phyloP scores from a whole-genome alignment of 805 yeast species.

The Wickerhamiella spandovensis region DNA sequence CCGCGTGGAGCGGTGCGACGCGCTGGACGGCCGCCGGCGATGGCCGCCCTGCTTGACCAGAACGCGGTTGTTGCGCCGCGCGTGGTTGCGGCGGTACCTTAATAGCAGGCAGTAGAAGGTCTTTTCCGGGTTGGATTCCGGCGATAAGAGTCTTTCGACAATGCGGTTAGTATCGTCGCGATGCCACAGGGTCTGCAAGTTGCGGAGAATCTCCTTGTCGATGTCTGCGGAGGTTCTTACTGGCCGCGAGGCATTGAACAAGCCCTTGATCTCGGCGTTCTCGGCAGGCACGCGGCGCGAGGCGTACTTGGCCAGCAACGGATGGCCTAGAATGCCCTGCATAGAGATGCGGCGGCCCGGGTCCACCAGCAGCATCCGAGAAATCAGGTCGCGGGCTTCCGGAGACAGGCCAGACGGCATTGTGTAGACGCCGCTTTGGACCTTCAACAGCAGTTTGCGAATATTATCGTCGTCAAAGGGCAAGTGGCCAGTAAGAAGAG shows the following conservation, averaged over 20 bases:
- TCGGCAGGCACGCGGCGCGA: conserved; percentile 15
- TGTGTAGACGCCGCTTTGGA: conserved; percentile 74
- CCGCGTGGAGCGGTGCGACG: conserved; percentile 9
- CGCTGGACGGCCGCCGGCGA: neutral
- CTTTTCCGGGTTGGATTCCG: conserved; percentile 59
- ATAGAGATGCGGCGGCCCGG: conserved; percentile 73
- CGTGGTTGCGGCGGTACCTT: conserved; percentile 61
- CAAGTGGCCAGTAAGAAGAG: conserved; percentile 82
- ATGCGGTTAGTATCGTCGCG: conserved; percentile 50
- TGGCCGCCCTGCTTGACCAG: neutral
- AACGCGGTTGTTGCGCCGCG: neutral
- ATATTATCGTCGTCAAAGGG: conserved; percentile 97
- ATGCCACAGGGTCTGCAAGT: conserved; percentile 68
- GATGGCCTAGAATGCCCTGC: conserved; percentile 64
- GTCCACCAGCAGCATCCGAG: conserved; percentile 67
- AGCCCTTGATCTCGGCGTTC: conserved; percentile 7
- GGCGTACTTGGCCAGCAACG: conserved; percentile 60
- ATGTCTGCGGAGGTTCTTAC: conserved; percentile 33
- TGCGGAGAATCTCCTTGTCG: conserved; percentile 62
- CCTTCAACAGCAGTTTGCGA: conserved; percentile 72
- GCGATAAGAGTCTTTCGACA: conserved; percentile 37
- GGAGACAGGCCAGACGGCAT: conserved; percentile 69
- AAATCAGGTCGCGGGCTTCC: conserved; percentile 80
- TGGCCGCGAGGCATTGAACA: conserved; percentile 23
- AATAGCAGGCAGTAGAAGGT: conserved; percentile 62